Evolutionary conservation across 2,329 filamentous ascomycete genomes (phyloP).

Genomic region (Phialocephala sp.): DNA sequence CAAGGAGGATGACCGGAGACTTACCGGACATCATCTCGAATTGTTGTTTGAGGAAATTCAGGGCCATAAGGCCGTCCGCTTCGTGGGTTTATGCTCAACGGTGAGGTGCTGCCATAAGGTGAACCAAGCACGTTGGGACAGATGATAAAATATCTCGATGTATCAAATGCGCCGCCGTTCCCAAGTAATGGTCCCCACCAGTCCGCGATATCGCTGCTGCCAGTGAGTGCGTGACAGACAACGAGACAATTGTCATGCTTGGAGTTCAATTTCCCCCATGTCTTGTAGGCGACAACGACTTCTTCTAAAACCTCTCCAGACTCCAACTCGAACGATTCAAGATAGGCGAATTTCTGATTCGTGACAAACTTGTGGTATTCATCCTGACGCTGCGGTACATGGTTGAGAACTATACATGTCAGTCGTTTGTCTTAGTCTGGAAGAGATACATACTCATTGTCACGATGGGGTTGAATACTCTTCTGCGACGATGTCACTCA

Average conservation of each 20-base stretch:
- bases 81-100: slow-evolving; percentile 76
- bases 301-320: slow-evolving; percentile 84
- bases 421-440: not conserved
- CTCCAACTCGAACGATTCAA: slow-evolving; percentile 87
- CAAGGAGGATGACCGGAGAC: slow-evolving; percentile 40
- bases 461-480: not conserved
- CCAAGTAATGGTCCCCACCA: slow-evolving; percentile 86
- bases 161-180: slow-evolving; percentile 65
- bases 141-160: slow-evolving; percentile 78
- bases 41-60: slow-evolving; percentile 91
- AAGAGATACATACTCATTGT: not conserved
- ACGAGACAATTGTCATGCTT: slow-evolving; percentile 68
- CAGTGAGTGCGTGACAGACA: slow-evolving; percentile 80
- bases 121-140: slow-evolving; percentile 84
- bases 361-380: slow-evolving; percentile 33
- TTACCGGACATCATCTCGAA: slow-evolving; percentile 90
- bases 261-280: slow-evolving; percentile 61
- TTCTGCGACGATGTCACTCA: not conserved
- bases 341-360: slow-evolving; percentile 75
- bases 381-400: slow-evolving; percentile 9
- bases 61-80: slow-evolving; percentile 81
- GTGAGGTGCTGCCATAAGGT: slow-evolving; percentile 80
- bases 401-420: not conserved
- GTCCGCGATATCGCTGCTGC: slow-evolving; percentile 79
- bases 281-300: slow-evolving; percentile 70